Conservation (phyloP, 2,329 filamentous ascomycete genomes). For the Cladosporium sp. region DNA sequence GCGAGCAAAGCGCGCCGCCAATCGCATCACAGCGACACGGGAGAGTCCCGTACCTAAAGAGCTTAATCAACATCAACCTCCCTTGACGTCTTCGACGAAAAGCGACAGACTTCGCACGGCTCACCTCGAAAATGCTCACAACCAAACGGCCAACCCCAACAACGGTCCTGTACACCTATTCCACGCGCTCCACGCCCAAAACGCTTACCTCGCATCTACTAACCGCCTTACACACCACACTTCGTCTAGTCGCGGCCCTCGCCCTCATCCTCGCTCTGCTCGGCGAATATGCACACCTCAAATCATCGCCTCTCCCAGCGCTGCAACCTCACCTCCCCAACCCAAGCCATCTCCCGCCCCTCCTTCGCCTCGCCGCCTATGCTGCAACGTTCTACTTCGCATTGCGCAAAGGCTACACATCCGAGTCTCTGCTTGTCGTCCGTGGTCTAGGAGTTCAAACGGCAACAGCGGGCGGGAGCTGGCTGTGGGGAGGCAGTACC, state of each 20-base stretch:
- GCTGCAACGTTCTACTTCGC: constrained; percentile 17
- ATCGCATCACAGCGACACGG: too few relatives aligned
- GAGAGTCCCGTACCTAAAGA: too few relatives aligned
- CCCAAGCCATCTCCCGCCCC: constrained; percentile 66
- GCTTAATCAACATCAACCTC: too few relatives aligned
- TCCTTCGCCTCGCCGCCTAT: constrained; percentile 41
- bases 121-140: constrained; percentile 23
- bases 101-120: not conserved
- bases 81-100: not conserved
- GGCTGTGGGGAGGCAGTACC: constrained; percentile 57
- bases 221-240: not conserved
- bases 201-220: constrained; percentile 38
- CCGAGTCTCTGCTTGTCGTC: constrained; percentile 84
- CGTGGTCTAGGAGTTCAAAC: constrained; percentile 89
- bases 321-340: constrained; percentile 45
- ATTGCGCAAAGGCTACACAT: constrained; percentile 36
- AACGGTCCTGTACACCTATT: constrained; percentile 88
- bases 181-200: constrained; percentile 58
- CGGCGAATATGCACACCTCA: constrained; percentile 1
- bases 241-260: constrained; percentile 24
- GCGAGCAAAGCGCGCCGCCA: too few relatives aligned
- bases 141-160: constrained; percentile 56
- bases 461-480: constrained; percentile 61
- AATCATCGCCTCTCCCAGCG: constrained; percentile 3
- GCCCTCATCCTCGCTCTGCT: constrained; percentile 35